Evolutionary conservation across 1,284 basidiomycete genomes (phyloP), one percentile per base, ranked within the genome.

Genomic region (Crepidotus sp.): DNA sequence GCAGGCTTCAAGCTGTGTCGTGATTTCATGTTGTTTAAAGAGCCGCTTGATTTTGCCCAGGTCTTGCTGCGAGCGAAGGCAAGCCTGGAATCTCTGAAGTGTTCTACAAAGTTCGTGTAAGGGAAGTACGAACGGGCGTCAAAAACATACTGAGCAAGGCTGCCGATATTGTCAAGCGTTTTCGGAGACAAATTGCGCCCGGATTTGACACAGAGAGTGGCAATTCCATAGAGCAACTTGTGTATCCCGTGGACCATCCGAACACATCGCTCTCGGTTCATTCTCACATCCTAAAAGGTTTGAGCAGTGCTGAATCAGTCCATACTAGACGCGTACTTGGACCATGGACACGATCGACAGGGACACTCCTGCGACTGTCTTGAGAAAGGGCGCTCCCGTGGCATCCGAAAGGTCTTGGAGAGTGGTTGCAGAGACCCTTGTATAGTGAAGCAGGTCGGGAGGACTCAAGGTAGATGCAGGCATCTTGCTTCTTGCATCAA

Each of bases 21-120:
- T 38, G n/a, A 38, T 38, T 19, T 38, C 36, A 18, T 14, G 29
- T 15, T 39, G 37, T 24, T 39, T 39, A 19, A 39, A 30, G 25
- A 39, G 24, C 15, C 37, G 37, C 29, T 21, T 30, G 27, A 39
- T 39, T 29, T 21, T 39, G 6, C 37, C 19, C 13, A 31, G 36
- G 11, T 39, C 27, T 22, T 39, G 37, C n/a, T 39, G 37, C n/a
- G 29, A 31, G 7, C 19, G 27, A 22, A 30, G 37, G 29, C 18
- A 31, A 7, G 27, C 27, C 25, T 31, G 25, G n/a, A 39, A 22
- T 18, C 22, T 31, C 13, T 39, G 37, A 14, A 39, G 27, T 10
- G 27, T 31, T 22, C 19, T 39, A 30, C 13, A 31, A 8, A 30
- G 10, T 2, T 35, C 10, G 11, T 13, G 13, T 11, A 2, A 13